These are phyloP conservation scores for Carpediemonas membranifera DNA, from an alignment of 78 protist species.

Conservation along the genomic window DNA sequence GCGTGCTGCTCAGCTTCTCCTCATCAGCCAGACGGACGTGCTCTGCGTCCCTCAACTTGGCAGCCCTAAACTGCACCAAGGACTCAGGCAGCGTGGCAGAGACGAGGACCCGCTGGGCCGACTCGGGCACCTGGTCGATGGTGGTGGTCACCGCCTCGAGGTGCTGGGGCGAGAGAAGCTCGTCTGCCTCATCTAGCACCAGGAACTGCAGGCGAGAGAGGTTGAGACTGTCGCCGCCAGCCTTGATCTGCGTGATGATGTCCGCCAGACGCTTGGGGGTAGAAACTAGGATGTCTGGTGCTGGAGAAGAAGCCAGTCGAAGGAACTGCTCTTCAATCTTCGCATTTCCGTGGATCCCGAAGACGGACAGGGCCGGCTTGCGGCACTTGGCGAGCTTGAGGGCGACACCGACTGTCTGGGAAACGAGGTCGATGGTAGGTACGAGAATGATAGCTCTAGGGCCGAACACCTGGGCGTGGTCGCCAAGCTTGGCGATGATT, in stretches of 20 bases:
- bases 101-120: constrained; percentile 72
- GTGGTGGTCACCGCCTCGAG: constrained; percentile 31
- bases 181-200: constrained; percentile 77
- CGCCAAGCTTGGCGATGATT: constrained; percentile 57
- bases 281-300: constrained; percentile 84
- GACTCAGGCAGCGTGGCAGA: constrained; percentile 94
- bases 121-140: constrained; percentile 49
- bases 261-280: constrained; percentile 87
- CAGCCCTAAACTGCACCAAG: constrained; percentile 65
- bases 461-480: constrained; percentile 34
- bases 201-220: too few relatives aligned
- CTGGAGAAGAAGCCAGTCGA: constrained; percentile 37
- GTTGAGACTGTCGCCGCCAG: constrained; percentile 46
- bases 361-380: too few relatives aligned
- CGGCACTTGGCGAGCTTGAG: constrained; percentile 74
- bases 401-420: constrained; percentile 81
- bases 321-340: constrained; percentile 58
- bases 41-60: constrained; percentile 34
- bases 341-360: constrained; percentile 43
- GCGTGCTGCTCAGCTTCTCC: constrained; percentile 90
- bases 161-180: background rate
- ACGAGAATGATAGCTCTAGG: constrained; percentile 80
- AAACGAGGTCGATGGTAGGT: constrained; percentile 92
- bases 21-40: constrained; percentile 85
- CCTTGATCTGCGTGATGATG: constrained; percentile 51